These are phyloP conservation scores for Sugiyamaella sp. DNA, from an alignment of 1,139 yeast genomes.

Conservation along the genomic window DNA sequence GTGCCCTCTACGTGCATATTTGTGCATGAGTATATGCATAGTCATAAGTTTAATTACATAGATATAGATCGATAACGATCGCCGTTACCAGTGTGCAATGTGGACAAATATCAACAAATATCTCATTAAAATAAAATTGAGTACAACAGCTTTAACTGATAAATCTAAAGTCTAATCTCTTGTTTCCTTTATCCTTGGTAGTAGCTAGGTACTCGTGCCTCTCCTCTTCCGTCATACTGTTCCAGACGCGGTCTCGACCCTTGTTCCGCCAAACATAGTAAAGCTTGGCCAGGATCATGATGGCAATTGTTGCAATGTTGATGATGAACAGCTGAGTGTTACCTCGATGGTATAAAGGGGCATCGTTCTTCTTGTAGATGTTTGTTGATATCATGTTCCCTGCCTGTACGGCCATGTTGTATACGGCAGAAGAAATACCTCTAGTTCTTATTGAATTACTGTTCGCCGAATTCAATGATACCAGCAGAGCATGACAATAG, in stretches of 20 bases:
- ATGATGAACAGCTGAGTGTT: constrained; percentile 49
- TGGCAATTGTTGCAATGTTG: constrained; percentile 34
- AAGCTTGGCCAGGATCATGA: constrained; percentile 27
- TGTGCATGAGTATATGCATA: neutral
- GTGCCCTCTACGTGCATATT: neutral
- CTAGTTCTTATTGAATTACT: constrained; percentile 58
- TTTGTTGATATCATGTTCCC: constrained; percentile 53
- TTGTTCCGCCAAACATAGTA: constrained; percentile 53
- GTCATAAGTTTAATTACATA: neutral
- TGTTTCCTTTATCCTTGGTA: constrained; percentile 54
- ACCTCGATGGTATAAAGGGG: constrained; percentile 57
- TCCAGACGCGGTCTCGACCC: constrained; percentile 51
- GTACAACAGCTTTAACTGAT: neutral
- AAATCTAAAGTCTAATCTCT: constrained; percentile 54
- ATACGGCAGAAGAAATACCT: constrained; percentile 58
- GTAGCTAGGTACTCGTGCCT: constrained; percentile 46
- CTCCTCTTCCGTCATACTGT: constrained; percentile 50
- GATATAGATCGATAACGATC: neutral
- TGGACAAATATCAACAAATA: too few species aligned
- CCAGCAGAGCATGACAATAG: constrained; percentile 58
- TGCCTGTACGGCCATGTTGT: constrained; percentile 59
- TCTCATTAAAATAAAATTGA: too few species aligned
- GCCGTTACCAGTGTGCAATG: too few species aligned
- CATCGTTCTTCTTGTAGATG: constrained; percentile 55
- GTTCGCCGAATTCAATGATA: constrained; percentile 60